Evolutionary conservation across 495 filamentous ascomycete species (phyloP).

Genomic region (Durotheca rogersii): DNA sequence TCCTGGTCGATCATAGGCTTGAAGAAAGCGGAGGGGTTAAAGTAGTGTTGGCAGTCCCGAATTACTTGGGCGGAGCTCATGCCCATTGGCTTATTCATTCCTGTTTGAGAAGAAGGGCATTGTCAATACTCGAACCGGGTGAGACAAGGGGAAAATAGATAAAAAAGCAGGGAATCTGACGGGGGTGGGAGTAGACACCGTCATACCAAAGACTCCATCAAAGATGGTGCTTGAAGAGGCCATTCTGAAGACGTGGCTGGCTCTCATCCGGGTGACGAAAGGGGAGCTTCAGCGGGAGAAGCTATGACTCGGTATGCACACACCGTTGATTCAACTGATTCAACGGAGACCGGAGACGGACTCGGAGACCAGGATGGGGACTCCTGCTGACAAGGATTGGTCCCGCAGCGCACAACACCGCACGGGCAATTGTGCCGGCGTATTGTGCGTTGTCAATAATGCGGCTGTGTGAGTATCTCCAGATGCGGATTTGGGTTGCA

Average conservation of each 20-base stretch:
- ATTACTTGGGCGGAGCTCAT: constrained; percentile 85
- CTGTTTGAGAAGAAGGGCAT: constrained; percentile 43
- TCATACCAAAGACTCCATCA: constrained; percentile 73
- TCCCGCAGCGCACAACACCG: neutral
- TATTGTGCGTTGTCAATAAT: too few species aligned
- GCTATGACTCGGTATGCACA: too few species aligned
- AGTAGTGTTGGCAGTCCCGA: constrained; percentile 75
- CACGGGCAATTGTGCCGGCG: neutral
- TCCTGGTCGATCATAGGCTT: constrained; percentile 68
- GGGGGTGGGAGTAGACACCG: neutral
- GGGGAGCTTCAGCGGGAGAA: constrained; percentile 3
- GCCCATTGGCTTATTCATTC: constrained; percentile 86
- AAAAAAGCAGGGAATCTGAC: neutral
- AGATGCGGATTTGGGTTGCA: too few species aligned
- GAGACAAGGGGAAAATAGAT: too few species aligned
- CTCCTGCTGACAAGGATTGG: neutral
- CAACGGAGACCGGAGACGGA: too few species aligned
- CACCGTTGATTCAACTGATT: constrained; percentile 15
- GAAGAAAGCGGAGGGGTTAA: constrained; percentile 80
- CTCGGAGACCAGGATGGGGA: too few species aligned
- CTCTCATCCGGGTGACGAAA: constrained; percentile 33
- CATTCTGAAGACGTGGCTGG: constrained; percentile 43
- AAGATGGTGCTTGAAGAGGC: constrained; percentile 57
- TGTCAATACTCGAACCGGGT: too few species aligned
- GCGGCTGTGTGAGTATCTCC: too few species aligned